Evolutionary conservation across 106 monocot species (phyloP).

Genomic region (Iris macrosiphon): DNA sequence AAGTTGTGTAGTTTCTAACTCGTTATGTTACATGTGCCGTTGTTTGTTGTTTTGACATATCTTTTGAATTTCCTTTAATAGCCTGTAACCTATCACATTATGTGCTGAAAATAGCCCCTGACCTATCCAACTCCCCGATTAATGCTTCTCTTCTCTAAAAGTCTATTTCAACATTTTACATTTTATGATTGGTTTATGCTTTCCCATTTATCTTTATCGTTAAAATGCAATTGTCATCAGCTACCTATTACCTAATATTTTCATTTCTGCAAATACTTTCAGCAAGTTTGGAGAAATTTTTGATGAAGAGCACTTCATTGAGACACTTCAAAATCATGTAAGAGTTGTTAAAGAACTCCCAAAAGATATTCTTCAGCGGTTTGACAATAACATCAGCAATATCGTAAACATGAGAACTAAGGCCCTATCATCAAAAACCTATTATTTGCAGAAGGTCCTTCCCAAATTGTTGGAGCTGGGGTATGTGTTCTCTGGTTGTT

Average conservation of each 20-base stretch:
- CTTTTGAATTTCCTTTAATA: no score
- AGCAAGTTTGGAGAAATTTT: slow-evolving; percentile 98
- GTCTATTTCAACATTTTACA: background rate
- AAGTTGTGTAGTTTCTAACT: no score
- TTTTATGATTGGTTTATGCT: no score
- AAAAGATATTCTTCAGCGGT: slow-evolving; percentile 55
- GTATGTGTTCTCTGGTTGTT: slow-evolving; percentile 32
- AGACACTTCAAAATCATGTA: slow-evolving; percentile 60
- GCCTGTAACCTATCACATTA: no score
- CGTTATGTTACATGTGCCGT: no score
- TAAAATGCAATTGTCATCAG: no score
- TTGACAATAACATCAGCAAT: slow-evolving; percentile 88
- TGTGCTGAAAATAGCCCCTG: no score
- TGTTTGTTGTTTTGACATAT: no score
- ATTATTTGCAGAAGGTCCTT: slow-evolving; percentile 86
- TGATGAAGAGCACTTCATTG: slow-evolving; percentile 94
- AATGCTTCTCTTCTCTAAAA: slow-evolving; percentile 1
- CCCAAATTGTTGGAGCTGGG: slow-evolving; percentile 78
- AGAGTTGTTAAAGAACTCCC: slow-evolving; percentile 80
- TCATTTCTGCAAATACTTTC: slow-evolving; percentile 21
- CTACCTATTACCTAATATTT: background rate
- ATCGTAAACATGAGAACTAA: slow-evolving; percentile 90
- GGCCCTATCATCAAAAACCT: slow-evolving; percentile 56
- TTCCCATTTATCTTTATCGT: background rate
- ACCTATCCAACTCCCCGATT: no score